Evolutionary conservation across 2,329 filamentous ascomycete genomes (phyloP).

Genomic region (Elsinoe ampelina): DNA sequence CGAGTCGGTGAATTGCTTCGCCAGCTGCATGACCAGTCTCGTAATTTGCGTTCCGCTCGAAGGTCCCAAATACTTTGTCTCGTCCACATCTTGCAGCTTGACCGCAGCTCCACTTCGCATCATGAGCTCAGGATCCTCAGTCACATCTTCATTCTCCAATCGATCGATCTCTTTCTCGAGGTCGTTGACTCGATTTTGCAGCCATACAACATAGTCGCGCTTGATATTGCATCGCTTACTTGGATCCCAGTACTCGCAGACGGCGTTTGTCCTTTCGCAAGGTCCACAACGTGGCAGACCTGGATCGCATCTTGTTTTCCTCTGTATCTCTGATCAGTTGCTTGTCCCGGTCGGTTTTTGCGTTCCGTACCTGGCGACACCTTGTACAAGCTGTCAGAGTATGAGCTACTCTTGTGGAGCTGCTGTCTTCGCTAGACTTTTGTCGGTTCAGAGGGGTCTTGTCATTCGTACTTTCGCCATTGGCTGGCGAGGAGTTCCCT

Average conservation of each 20-base stretch:
- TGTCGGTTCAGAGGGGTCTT: constrained; percentile 2
- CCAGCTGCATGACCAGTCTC: constrained; percentile 88
- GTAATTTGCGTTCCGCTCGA: constrained; percentile 96
- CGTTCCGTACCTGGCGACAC: constrained; percentile 57
- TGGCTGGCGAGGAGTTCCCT: background rate
- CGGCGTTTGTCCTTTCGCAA: constrained; percentile 82
- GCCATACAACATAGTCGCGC: constrained; percentile 81
- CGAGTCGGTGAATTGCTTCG: constrained; percentile 84
- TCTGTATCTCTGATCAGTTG: constrained; percentile 42
- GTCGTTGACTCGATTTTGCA: constrained; percentile 76
- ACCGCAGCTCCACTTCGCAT: constrained; percentile 80
- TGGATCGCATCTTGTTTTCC: constrained; percentile 93
- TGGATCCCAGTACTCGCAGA: constrained; percentile 93
- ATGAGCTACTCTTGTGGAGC: constrained; percentile 57
- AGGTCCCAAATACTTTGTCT: constrained; percentile 82
- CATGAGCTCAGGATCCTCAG: constrained; percentile 69
- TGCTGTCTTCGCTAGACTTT: constrained; percentile 27
- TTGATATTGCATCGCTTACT: constrained; percentile 77
- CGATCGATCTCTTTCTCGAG: constrained; percentile 74
- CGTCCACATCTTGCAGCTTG: constrained; percentile 73
- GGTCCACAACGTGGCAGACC: constrained; percentile 83
- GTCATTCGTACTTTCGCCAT: constrained; percentile 1
- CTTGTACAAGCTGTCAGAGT: constrained; percentile 72
- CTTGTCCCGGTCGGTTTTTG: background rate
- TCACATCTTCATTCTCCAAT: constrained; percentile 66